phyloP scores from a whole-genome alignment of 1,284 basidiomycete species.

The Cutaneotrichosporon sp. region DNA sequence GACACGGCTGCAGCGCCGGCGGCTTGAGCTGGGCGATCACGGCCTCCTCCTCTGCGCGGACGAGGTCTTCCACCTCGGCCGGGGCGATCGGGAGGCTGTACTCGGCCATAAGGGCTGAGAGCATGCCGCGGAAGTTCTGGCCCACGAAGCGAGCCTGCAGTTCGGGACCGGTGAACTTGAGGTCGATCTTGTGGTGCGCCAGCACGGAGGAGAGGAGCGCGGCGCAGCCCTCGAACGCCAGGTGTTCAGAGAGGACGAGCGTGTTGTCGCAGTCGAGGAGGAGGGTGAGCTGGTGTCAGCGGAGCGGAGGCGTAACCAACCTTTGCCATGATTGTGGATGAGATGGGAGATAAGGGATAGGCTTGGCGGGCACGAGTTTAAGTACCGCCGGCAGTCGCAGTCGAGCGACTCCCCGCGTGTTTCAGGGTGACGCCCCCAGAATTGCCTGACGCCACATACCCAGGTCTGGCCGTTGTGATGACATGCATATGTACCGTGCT shows the following conservation, averaged over 20 bases:
- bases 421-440: too few species aligned
- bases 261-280: conserved; percentile 36
- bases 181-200: not conserved
- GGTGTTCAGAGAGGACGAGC: conserved; percentile 27
- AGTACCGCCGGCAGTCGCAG: too few species aligned
- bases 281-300: conserved; percentile 16
- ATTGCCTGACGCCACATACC: too few species aligned
- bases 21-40: conserved; percentile 15
- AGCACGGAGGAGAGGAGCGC: conserved; percentile 23
- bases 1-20: conserved; percentile 13
- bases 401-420: too few species aligned
- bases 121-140: conserved; percentile 28
- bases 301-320: too few species aligned
- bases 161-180: conserved; percentile 14
- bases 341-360: too few species aligned
- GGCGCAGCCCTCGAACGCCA: conserved; percentile 27
- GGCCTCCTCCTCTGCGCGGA: conserved; percentile 19
- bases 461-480: too few species aligned
- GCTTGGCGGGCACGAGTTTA: too few species aligned
- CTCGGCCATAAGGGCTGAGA: conserved; percentile 16
- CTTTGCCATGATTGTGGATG: too few species aligned
- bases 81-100: conserved; percentile 15
- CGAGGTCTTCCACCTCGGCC: conserved; percentile 20
- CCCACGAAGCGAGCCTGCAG: conserved; percentile 25
- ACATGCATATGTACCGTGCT: too few species aligned